Evolutionary conservation across 225 moss, liverwort and hornwort species (phyloP).

Genomic region (Polytrichum commune): DNA sequence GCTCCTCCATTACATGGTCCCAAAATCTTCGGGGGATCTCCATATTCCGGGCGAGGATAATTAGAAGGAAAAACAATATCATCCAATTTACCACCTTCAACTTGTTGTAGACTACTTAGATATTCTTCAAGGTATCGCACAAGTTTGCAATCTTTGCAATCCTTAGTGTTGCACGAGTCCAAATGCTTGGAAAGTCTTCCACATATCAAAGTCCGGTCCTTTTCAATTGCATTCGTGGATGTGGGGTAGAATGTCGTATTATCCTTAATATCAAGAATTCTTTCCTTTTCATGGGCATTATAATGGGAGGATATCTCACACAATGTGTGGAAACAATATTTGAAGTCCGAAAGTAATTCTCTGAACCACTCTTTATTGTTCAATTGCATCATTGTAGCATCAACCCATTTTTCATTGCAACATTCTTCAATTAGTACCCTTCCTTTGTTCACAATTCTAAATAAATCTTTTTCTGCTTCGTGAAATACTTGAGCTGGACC

Average conservation of each 20-base stretch:
- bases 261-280: neutral
- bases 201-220: too few relatives aligned
- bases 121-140: too few relatives aligned
- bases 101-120: neutral
- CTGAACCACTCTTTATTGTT: neutral
- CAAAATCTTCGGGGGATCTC: neutral
- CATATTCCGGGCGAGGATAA: neutral
- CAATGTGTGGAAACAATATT: neutral
- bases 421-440: neutral
- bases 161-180: too few relatives aligned
- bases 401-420: neutral
- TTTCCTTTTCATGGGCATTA: neutral
- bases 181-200: too few relatives aligned
- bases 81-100: neutral
- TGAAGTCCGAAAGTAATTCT: neutral
- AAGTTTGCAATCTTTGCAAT: too few relatives aligned
- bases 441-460: too few relatives aligned
- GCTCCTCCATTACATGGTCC: too few relatives aligned
- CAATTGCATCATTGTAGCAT: neutral
- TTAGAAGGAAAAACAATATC: neutral
- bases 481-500: too few relatives aligned
- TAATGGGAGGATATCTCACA: neutral
- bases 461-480: too few relatives aligned
- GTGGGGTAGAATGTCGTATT: neutral
- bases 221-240: neutral